Percentiles rank a stretch among this genome's conserved stretches.
Evolutionary conservation across 148 eudicot species (phyloP).

Genomic region (Rhododendron williamsianum): DNA sequence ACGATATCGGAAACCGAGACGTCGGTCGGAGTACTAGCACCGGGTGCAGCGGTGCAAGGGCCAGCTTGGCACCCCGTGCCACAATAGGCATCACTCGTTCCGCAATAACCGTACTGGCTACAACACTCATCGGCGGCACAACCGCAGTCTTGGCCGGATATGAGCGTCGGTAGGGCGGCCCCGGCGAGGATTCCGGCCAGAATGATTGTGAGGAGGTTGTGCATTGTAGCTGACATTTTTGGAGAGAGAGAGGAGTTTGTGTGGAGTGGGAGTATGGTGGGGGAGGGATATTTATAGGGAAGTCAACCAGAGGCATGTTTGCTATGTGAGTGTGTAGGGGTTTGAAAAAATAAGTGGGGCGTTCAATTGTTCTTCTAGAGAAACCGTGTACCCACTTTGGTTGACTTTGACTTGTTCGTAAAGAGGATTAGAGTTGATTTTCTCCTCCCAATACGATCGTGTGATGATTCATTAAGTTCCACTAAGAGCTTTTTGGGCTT

Average conservation of each 20-base stretch:
- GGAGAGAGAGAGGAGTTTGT: neutral
- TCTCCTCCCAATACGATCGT: neutral
- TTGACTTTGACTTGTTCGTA: neutral
- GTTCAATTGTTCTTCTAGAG: neutral
- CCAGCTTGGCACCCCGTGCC: conserved; percentile 49
- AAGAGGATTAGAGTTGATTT: neutral
- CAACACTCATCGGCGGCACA: conserved; percentile 36
- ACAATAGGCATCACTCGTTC: conserved; percentile 37
- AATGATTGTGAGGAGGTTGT: neutral
- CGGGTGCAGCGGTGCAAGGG: conserved; percentile 20
- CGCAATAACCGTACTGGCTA: conserved; percentile 51
- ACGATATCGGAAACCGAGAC: conserved; percentile 32
- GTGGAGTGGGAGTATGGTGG: neutral
- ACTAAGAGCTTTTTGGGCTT: too few relatives aligned
- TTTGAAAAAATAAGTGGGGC: neutral
- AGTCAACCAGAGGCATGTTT: neutral
- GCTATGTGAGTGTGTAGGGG: neutral
- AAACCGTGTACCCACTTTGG: neutral
- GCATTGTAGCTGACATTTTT: neutral
- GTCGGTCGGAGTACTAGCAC: neutral
- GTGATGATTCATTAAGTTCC: neutral
- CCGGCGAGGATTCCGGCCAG: conserved; percentile 17
- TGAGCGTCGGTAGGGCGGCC: conserved; percentile 9
- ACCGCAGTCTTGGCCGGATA: conserved; percentile 38
- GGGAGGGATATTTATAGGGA: neutral